A percentile compares a stretch with the other conserved stretches of the same genome.
Evolutionary conservation across 805 yeast species (phyloP).

Genomic region (Kodamaea laetipori): DNA sequence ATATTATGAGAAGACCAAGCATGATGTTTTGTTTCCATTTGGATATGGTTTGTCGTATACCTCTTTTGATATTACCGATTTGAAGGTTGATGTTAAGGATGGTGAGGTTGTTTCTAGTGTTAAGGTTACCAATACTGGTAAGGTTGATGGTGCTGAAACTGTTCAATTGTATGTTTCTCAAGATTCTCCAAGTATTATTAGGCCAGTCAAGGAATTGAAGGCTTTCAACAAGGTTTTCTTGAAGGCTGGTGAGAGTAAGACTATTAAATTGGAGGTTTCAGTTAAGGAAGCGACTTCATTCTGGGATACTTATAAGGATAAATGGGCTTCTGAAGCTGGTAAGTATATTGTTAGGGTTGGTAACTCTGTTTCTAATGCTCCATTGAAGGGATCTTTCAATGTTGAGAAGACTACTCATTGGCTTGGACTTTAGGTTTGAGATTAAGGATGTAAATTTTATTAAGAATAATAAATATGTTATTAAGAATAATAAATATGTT

Average conservation of each 20-base stretch:
- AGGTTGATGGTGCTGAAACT: conserved; percentile 52
- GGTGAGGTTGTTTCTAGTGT: conserved; percentile 35
- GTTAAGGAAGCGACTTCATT: conserved; percentile 55
- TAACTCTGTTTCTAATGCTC: conserved; percentile 16
- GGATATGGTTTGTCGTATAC: conserved; percentile 67
- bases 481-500: too few species aligned
- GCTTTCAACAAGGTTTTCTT: conserved; percentile 55
- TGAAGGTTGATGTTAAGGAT: conserved; percentile 31
- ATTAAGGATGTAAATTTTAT: too few species aligned
- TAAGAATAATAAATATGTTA: too few species aligned
- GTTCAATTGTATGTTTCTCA: conserved; percentile 55
- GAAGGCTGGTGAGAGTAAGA: conserved; percentile 44
- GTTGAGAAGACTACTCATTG: conserved; percentile 9
- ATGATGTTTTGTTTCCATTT: conserved; percentile 56
- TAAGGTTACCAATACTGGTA: conserved; percentile 51
- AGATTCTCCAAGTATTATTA: conserved; percentile 38
- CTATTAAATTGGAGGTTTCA: conserved; percentile 39
- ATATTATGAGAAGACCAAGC: conserved; percentile 55
- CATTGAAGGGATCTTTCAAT: conserved; percentile 7
- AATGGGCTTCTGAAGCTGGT: conserved; percentile 57
- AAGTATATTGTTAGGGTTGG: conserved; percentile 51
- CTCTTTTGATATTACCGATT: conserved; percentile 43
- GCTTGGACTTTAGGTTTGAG: conserved; percentile 7
- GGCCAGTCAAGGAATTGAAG: conserved; percentile 63
- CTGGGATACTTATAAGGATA: conserved; percentile 50